A percentile compares a stretch with the other conserved stretches of the same genome.
Conservation (phyloP, 805 yeast genomes). For the Blastobotrys muscicola region DNA sequence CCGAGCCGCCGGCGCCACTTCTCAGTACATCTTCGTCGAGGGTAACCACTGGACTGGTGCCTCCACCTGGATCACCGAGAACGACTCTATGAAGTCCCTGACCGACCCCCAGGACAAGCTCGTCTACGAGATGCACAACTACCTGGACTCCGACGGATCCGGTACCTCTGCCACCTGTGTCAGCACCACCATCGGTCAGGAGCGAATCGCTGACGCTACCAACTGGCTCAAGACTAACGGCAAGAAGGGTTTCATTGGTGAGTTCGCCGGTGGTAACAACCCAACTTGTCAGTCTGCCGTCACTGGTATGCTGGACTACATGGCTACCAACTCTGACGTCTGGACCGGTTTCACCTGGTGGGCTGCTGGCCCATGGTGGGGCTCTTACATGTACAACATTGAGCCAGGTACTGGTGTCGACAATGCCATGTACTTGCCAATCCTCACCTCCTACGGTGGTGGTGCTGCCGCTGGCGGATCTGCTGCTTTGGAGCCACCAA, state of each 20-base stretch:
- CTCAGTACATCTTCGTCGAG: not conserved
- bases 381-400: too few species aligned
- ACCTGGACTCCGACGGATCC: slow-evolving; percentile 1
- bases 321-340: not conserved
- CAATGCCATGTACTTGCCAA: too few species aligned
- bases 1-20: not conserved
- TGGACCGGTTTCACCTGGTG: slow-evolving; percentile 2
- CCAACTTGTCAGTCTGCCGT: not conserved
- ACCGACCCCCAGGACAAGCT: not conserved
- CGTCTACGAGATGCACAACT: slow-evolving; percentile 2
- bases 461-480: too few species aligned
- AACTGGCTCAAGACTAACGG: not conserved
- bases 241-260: not conserved
- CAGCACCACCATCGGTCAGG: not conserved
- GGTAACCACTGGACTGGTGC: slow-evolving; percentile 2
- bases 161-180: not conserved
- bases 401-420: too few species aligned
- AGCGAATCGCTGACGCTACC: not conserved
- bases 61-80: not conserved
- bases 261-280: slow-evolving; percentile 1
- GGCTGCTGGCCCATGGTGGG: slow-evolving; percentile 3
- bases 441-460: too few species aligned
- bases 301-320: not conserved
- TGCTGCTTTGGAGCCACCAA: too few species aligned
- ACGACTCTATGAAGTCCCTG: not conserved